Percentiles rank a stretch among this genome's conserved stretches.
These are phyloP conservation scores for Salvia miltiorrhiza DNA, from an alignment of 257 asterid genomes.

Conservation along the genomic window DNA sequence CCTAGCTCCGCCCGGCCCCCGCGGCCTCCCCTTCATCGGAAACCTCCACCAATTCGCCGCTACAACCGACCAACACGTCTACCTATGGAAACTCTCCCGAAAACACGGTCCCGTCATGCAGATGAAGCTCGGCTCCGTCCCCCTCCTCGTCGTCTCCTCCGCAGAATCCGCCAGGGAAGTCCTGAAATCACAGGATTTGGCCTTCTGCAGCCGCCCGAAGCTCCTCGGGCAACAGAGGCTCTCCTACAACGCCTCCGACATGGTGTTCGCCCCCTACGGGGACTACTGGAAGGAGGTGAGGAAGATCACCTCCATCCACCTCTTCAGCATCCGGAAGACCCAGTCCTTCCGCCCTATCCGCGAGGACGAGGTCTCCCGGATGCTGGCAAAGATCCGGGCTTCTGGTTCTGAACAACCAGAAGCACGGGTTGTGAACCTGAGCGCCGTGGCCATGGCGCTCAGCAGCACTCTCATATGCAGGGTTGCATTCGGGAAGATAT, in stretches of 20 bases:
- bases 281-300: neutral
- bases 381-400: neutral
- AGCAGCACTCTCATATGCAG: neutral
- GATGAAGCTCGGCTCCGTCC: neutral
- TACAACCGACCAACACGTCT: neutral
- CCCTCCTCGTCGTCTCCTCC: neutral
- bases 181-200: constrained; percentile 5
- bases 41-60: constrained; percentile 19
- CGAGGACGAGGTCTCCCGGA: constrained; percentile 6
- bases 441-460: neutral
- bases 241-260: neutral
- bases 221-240: neutral
- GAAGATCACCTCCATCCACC: neutral
- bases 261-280: neutral
- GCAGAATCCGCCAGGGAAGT: neutral
- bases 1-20: constrained; percentile 24
- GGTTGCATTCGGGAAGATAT: neutral
- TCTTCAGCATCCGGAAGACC: neutral
- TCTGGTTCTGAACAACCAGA: neutral
- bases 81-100: constrained; percentile 7
- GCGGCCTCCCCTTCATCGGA: constrained; percentile 19
- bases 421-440: too few relatives aligned
- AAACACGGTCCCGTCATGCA: constrained; percentile 7
- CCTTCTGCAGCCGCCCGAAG: constrained; percentile 1
- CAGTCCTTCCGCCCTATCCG: neutral